Base-by-base conservation (phyloP, 306 rosid species). In the Cucurbita pepo region DNA sequence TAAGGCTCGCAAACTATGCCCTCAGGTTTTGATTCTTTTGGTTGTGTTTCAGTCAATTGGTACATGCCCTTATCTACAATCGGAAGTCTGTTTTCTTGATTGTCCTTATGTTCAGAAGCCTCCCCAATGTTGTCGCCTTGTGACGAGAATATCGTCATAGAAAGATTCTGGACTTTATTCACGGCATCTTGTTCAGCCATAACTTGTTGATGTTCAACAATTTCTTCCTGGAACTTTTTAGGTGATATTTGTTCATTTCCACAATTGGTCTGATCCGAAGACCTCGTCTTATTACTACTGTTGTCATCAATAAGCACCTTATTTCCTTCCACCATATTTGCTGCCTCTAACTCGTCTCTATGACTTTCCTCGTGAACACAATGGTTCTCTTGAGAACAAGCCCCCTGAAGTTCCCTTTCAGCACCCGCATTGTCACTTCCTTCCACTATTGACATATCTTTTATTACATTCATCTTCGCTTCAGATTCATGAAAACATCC, bases 291-390 rank as follows among this genome's bases (percentile, higher is more conserved):
- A 30, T 76, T 54, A 61, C 38, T 59, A 62, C 76, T 71, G 56
- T 40, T 58, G 69, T 75, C 88, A 73, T 59, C 55, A 50, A 79
- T 56, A 73, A 18, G 75, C n/a, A 69, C 79, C 64, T 78, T 83
- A 63, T 78, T 60, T 69, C 85, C 91, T 79, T 78, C 69, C 76
- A 82, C 55, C 15, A 56, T 79, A 55, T 78, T 72, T 76, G 82
- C 67, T 61, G 22, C 67, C 11, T 61, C 81, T 36, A 80, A 79
- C 74, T 81, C 84, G 11, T 81, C 80, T 45, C 72, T 75, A 40
- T 40, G 62, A 72, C 38, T 71, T 16, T 67, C 77, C 40, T 83
- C 84, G 52, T 34, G 48, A 55, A 64, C 77, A 65, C 77, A 53
- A 40, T 19, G 74, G 72, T 67, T 47, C 38, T 56, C 79, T 56